These are phyloP conservation scores for Amanita molliuscula DNA, from an alignment of 768 basidiomycete genomes.

Conservation along the genomic window DNA sequence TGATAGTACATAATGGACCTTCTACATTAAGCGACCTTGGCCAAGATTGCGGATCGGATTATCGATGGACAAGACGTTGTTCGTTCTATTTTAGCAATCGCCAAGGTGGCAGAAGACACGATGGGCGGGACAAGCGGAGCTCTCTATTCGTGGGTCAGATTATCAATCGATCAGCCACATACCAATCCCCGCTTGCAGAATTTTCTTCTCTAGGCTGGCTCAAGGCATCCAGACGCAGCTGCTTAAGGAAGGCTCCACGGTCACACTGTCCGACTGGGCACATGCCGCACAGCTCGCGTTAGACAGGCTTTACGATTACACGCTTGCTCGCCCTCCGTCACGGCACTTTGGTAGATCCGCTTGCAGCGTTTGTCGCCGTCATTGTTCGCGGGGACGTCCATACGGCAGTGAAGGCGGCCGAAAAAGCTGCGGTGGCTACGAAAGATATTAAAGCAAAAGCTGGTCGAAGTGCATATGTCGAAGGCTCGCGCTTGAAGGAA, in stretches of 20 bases:
- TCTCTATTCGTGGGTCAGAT: conserved; percentile 66
- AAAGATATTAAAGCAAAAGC: conserved; percentile 73
- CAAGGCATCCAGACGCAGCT: conserved; percentile 47
- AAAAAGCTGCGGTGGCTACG: conserved; percentile 63
- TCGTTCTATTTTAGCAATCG: conserved; percentile 52
- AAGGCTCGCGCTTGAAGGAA: conserved; percentile 49
- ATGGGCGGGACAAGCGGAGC: conserved; percentile 95
- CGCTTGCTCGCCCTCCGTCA: conserved; percentile 80
- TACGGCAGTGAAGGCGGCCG: conserved; percentile 49
- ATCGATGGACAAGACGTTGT: conserved; percentile 59
- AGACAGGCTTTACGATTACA: conserved; percentile 66
- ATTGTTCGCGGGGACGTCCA: conserved; percentile 23
- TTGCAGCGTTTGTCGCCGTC: conserved; percentile 64
- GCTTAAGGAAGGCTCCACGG: conserved; percentile 18
- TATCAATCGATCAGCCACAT: background rate
- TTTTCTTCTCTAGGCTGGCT: conserved; percentile 84
- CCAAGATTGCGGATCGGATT: conserved; percentile 40
- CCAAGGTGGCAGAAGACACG: conserved; percentile 65
- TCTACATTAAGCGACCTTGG: conserved; percentile 40
- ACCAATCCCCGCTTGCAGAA: conserved; percentile 32
- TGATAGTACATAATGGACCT: background rate
- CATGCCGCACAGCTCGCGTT: conserved; percentile 48
- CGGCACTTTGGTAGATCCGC: conserved; percentile 92
- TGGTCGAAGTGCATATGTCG: conserved; percentile 84
- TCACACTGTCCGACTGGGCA: conserved; percentile 51